Percentiles rank a stretch among this genome's conserved stretches.
These are phyloP conservation scores for Salix purpurea DNA, from an alignment of 345 rosid species.

Conservation along the genomic window DNA sequence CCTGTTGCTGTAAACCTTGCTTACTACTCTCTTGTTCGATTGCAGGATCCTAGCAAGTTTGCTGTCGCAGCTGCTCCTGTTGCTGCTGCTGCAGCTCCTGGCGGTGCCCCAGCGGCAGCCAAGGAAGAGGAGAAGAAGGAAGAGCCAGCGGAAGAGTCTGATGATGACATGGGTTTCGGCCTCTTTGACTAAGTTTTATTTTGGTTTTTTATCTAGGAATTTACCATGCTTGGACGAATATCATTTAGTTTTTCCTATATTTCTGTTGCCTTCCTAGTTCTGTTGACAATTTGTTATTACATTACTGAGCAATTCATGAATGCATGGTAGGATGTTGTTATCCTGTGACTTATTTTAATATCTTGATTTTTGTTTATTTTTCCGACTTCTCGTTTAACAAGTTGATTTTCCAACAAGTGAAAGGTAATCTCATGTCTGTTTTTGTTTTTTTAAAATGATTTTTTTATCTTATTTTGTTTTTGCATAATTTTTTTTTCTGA, in stretches of 20 bases:
- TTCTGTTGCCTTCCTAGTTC: not conserved
- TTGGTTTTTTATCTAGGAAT: not conserved
- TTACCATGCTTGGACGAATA: not conserved
- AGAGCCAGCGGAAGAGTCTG: constrained; percentile 82
- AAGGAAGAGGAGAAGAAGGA: constrained; percentile 68
- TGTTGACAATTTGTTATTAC: too few species aligned
- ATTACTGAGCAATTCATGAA: too few species aligned
- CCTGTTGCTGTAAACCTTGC: not conserved
- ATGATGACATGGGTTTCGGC: constrained; percentile 84
- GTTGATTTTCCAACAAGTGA: too few species aligned
- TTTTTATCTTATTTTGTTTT: too few species aligned
- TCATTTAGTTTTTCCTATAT: not conserved
- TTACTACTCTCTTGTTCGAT: too few species aligned
- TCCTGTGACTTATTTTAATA: too few species aligned
- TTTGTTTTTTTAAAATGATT: too few species aligned
- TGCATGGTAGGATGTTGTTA: too few species aligned
- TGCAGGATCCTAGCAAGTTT: constrained; percentile 82
- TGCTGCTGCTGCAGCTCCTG: constrained; percentile 22
- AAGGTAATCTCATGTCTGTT: too few species aligned
- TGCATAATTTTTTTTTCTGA: too few species aligned
- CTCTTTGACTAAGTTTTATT: constrained; percentile 49
- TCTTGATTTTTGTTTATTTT: too few species aligned
- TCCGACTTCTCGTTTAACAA: too few species aligned
- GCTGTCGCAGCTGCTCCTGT: constrained; percentile 45
- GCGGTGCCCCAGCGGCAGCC: constrained; percentile 34